A percentile compares a stretch with the other conserved stretches of the same genome.
phyloP scores from a whole-genome alignment of 805 yeast species.

The Suhomyces sp. region DNA sequence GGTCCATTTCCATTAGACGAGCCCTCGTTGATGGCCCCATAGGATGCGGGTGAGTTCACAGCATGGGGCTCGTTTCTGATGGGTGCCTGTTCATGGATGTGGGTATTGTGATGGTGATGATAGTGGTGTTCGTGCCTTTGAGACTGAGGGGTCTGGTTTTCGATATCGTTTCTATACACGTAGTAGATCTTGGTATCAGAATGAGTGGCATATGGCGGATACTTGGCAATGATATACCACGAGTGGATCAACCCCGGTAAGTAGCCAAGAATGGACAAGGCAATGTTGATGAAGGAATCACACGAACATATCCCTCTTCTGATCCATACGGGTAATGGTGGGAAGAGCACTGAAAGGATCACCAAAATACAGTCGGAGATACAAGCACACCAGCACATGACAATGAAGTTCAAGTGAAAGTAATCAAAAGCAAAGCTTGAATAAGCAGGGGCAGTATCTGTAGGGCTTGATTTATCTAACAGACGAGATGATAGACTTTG shows the following conservation, averaged over 20 bases:
- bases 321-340: constrained; percentile 72
- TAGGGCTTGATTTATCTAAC: too few relatives aligned
- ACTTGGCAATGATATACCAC: constrained; percentile 48
- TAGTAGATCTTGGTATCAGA: constrained; percentile 33
- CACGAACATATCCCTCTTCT: constrained; percentile 60
- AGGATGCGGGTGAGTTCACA: constrained; percentile 15
- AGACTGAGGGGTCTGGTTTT: constrained; percentile 22
- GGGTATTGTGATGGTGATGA: constrained; percentile 21
- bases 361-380: constrained; percentile 57
- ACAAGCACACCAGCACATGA: constrained; percentile 28
- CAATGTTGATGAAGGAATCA: constrained; percentile 46
- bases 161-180: constrained; percentile 36
- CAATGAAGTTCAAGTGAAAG: background rate
- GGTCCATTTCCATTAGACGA: constrained; percentile 7
- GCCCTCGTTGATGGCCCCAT: constrained; percentile 30
- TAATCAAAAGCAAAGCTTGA: too few relatives aligned
- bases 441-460: too few relatives aligned
- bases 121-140: constrained; percentile 21
- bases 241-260: constrained; percentile 53
- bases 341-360: constrained; percentile 60
- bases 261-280: constrained; percentile 48
- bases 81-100: constrained; percentile 7
- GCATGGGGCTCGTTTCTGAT: constrained; percentile 12
- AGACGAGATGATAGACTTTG: too few relatives aligned
- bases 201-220: constrained; percentile 36